These are phyloP conservation scores for Trichophyton verrucosum DNA, from an alignment of 2,329 filamentous ascomycete genomes.

Conservation along the genomic window DNA sequence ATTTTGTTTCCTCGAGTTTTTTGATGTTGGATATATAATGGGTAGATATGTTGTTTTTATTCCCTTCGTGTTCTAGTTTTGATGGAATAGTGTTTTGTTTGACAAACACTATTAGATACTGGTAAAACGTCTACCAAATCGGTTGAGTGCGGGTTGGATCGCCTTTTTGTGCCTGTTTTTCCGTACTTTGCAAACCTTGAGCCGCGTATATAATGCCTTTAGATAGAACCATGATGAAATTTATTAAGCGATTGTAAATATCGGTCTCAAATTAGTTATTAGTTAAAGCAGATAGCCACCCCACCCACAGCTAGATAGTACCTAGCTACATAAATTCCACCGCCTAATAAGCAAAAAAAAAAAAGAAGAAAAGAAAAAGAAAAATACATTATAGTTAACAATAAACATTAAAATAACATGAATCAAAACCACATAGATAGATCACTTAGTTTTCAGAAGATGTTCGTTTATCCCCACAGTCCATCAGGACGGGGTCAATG, in stretches of 20 bases:
- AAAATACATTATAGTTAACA: background rate
- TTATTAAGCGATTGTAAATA: background rate
- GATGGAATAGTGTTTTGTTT: background rate
- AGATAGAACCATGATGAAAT: background rate
- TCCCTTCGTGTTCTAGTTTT: background rate
- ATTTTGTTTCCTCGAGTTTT: background rate
- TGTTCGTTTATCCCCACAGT: background rate
- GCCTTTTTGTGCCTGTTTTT: background rate
- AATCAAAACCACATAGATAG: background rate
- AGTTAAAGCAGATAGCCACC: too few species aligned
- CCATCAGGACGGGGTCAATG: slow-evolving; percentile 30
- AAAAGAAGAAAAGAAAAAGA: too few species aligned
- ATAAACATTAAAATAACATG: background rate
- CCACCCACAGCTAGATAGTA: too few species aligned
- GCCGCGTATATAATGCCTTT: background rate
- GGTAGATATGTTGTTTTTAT: background rate
- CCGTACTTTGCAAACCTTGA: background rate
- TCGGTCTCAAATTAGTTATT: too few species aligned
- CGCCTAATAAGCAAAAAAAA: too few species aligned
- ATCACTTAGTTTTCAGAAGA: background rate
- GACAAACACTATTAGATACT: background rate
- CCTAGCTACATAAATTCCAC: too few species aligned
- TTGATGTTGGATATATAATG: background rate
- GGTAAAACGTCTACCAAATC: background rate
- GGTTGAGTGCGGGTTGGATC: too few species aligned